Evolutionary conservation across 2,329 filamentous ascomycete species (phyloP).

Genomic region (Fusarium stilboides): DNA sequence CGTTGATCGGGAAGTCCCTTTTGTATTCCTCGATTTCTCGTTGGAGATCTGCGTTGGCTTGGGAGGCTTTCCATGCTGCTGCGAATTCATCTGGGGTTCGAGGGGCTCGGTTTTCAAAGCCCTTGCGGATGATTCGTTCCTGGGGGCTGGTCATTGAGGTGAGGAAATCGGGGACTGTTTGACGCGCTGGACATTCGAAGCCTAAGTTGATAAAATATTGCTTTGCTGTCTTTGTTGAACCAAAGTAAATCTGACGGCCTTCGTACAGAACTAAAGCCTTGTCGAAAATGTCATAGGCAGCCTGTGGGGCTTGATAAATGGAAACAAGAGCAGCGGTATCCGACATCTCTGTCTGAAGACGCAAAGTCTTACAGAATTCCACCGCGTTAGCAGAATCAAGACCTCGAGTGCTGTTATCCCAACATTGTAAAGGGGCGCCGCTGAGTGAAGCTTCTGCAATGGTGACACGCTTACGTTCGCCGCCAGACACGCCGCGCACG

Average conservation of each 20-base stretch:
- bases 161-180: constrained; percentile 81
- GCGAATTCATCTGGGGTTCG: constrained; percentile 58
- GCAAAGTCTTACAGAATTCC: constrained; percentile 74
- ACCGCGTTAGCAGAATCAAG: constrained; percentile 77
- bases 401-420: constrained; percentile 78
- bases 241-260: constrained; percentile 73
- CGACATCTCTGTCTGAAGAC: constrained; percentile 72
- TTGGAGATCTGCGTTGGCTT: constrained; percentile 55
- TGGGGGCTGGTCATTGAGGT: constrained; percentile 64
- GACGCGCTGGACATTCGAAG: constrained; percentile 67
- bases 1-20: constrained; percentile 47
- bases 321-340: constrained; percentile 72
- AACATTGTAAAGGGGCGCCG: constrained; percentile 71
- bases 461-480: constrained; percentile 63
- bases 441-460: constrained; percentile 55
- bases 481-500: constrained; percentile 70
- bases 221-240: constrained; percentile 42
- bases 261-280: constrained; percentile 78
- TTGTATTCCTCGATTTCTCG: constrained; percentile 69
- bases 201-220: constrained; percentile 59
- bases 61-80: constrained; percentile 50
- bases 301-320: constrained; percentile 73
- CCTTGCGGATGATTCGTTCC: constrained; percentile 52
- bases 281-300: constrained; percentile 68
- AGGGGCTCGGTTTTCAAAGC: constrained; percentile 53